These are phyloP conservation scores for Martensiomyces pterosporus DNA, from an alignment of 192 early-diverging fungal genomes.

Conservation along the genomic window DNA sequence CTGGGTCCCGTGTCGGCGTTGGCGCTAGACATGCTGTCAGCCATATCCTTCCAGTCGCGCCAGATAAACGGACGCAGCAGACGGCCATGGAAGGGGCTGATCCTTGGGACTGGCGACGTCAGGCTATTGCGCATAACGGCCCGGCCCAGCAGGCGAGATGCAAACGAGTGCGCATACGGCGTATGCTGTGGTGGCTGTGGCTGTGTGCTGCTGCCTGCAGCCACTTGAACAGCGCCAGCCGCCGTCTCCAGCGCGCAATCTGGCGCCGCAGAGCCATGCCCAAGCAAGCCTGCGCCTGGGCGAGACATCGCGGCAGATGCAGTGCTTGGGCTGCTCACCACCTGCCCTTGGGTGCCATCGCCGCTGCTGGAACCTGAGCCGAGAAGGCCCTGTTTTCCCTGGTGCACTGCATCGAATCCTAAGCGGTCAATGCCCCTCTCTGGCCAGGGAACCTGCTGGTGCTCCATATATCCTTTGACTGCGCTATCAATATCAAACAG, in stretches of 20 bases:
- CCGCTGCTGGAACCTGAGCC: too few species aligned
- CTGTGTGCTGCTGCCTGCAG: not conserved
- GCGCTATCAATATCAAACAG: constrained; percentile 68
- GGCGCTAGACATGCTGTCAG: too few species aligned
- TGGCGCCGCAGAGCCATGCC: too few species aligned
- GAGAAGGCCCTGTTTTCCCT: too few species aligned
- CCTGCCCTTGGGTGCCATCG: too few species aligned
- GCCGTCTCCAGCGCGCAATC: not conserved
- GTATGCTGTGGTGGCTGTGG: constrained; percentile 35
- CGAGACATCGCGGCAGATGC: too few species aligned
- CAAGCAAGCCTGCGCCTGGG: too few species aligned
- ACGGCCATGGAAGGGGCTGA: constrained; percentile 70
- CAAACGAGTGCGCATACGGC: constrained; percentile 69
- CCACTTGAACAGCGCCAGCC: not conserved
- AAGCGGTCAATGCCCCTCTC: too few species aligned
- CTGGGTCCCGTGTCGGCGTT: too few species aligned
- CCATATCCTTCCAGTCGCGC: constrained; percentile 58
- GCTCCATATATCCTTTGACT: constrained; percentile 14
- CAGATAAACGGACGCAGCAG: constrained; percentile 79
- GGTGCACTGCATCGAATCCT: too few species aligned
- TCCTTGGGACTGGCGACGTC: constrained; percentile 52
- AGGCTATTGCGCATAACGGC: constrained; percentile 54
- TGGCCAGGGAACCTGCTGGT: constrained; percentile 28
- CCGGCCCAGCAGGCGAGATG: constrained; percentile 64
- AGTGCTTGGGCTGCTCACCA: too few species aligned